A percentile compares a stretch with the other conserved stretches of the same genome.
These are phyloP conservation scores for Trametes cubensis DNA, from an alignment of 768 basidiomycete species.

Conservation along the genomic window DNA sequence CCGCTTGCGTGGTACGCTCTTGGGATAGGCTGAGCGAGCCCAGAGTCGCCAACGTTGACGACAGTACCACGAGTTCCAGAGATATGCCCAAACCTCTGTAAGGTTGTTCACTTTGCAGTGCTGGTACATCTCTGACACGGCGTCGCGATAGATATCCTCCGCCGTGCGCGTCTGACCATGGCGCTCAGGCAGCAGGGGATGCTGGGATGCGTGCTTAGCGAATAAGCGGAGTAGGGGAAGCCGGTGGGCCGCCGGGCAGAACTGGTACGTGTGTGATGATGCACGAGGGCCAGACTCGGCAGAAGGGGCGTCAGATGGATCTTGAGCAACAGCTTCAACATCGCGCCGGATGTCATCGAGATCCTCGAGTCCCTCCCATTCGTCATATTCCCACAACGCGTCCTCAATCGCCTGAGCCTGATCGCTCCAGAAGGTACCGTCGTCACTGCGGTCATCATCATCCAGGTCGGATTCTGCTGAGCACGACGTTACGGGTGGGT, in stretches of 20 bases:
- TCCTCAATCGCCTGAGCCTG: no score
- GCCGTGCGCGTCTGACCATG: neutral
- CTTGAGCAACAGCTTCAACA: no score
- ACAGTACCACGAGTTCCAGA: neutral
- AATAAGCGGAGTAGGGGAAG: neutral
- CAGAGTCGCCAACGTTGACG: neutral
- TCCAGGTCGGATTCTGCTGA: no score
- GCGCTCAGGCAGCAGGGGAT: neutral
- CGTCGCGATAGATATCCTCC: neutral
- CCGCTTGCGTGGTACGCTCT: neutral
- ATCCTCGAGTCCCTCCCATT: no score
- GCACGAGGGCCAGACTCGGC: no score
- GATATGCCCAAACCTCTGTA: neutral
- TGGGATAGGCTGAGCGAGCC: neutral
- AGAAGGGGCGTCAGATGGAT: no score
- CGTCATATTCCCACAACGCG: no score
- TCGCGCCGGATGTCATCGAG: no score
- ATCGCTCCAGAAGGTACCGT: no score
- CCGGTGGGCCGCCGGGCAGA: neutral
- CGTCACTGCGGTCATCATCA: no score
- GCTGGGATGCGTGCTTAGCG: neutral
- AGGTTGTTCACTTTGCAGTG: neutral
- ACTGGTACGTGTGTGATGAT: neutral
- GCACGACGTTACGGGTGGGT: no score
- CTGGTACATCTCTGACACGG: neutral